phyloP scores from a whole-genome alignment of 768 basidiomycete genomes.

The Hericium rajendrae region DNA sequence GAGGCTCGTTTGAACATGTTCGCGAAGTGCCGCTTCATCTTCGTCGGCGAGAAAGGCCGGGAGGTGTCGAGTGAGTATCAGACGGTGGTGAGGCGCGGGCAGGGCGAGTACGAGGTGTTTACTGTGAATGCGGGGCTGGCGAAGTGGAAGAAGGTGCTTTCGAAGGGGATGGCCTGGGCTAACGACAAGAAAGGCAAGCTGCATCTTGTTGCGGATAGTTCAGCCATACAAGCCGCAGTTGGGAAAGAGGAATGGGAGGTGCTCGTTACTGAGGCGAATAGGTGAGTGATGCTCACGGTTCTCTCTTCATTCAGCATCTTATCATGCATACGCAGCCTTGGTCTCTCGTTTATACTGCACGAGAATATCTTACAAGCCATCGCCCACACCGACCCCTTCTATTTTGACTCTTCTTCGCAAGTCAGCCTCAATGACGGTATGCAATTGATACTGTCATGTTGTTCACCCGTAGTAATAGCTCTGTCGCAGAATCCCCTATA shows the following conservation, averaged over 20 bases:
- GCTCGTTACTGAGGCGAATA: slow-evolving; percentile 38
- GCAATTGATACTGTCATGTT: neutral
- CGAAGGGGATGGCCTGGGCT: slow-evolving; percentile 40
- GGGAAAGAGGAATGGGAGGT: slow-evolving; percentile 47
- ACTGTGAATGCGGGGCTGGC: slow-evolving; percentile 37
- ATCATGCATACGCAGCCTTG: slow-evolving; percentile 22
- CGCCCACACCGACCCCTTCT: slow-evolving; percentile 25
- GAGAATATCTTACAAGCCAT: slow-evolving; percentile 46
- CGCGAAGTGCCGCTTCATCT: slow-evolving; percentile 43
- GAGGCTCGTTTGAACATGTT: slow-evolving; percentile 53
- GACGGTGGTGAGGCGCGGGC: slow-evolving; percentile 47
- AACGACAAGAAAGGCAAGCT: slow-evolving; percentile 18
- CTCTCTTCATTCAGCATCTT: neutral
- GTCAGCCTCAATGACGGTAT: neutral
- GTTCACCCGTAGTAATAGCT: no score
- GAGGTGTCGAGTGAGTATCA: slow-evolving; percentile 38
- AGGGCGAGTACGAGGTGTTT: slow-evolving; percentile 55
- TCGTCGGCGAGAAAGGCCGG: slow-evolving; percentile 46
- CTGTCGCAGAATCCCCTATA: no score
- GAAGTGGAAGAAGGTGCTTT: slow-evolving; percentile 44
- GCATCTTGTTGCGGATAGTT: slow-evolving; percentile 43
- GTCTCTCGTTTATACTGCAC: slow-evolving; percentile 33
- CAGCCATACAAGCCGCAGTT: slow-evolving; percentile 37
- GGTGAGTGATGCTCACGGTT: slow-evolving; percentile 23
- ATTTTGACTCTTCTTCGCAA: slow-evolving; percentile 26